Percentiles rank a stretch among this genome's conserved stretches.
Conservation (phyloP, 768 basidiomycete species). For the Roridomyces roridus region DNA sequence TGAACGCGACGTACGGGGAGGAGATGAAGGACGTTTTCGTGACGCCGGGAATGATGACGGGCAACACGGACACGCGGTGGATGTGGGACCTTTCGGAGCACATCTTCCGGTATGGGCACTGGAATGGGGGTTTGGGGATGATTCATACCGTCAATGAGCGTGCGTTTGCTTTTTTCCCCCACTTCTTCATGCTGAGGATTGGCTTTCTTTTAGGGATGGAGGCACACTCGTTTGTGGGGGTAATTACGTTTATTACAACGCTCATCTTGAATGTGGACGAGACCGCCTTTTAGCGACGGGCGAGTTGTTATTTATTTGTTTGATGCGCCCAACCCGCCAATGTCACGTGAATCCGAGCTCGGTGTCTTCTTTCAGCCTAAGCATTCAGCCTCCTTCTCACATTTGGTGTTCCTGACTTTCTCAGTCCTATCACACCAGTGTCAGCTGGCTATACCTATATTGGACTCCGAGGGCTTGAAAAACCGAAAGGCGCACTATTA, state of each 20-base stretch:
- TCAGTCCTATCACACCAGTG: no score
- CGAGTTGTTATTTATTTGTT: background rate
- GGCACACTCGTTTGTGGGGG: slow-evolving; percentile 34
- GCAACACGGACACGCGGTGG: slow-evolving; percentile 42
- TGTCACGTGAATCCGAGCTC: no score
- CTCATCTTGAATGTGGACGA: slow-evolving; percentile 49
- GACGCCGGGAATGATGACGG: slow-evolving; percentile 40
- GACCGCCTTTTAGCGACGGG: no score
- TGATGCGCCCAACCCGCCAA: no score
- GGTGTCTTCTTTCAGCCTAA: no score
- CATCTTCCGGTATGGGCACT: slow-evolving; percentile 56
- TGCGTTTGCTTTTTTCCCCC: slow-evolving; percentile 25
- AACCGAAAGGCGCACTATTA: no score
- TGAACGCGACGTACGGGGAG: slow-evolving; percentile 32
- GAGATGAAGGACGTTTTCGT: slow-evolving; percentile 9
- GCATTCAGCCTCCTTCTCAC: no score
- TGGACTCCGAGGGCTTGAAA: no score
- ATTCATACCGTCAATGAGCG: slow-evolving; percentile 60
- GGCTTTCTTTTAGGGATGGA: background rate
- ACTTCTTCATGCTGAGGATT: background rate
- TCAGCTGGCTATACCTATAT: no score
- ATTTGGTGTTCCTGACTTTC: no score
- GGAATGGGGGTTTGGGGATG: slow-evolving; percentile 28
- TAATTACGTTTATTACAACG: slow-evolving; percentile 28
- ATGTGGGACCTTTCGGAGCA: slow-evolving; percentile 38